Base-by-base conservation (phyloP, 2,329 filamentous ascomycete species). In the Westerdykella ornata region DNA sequence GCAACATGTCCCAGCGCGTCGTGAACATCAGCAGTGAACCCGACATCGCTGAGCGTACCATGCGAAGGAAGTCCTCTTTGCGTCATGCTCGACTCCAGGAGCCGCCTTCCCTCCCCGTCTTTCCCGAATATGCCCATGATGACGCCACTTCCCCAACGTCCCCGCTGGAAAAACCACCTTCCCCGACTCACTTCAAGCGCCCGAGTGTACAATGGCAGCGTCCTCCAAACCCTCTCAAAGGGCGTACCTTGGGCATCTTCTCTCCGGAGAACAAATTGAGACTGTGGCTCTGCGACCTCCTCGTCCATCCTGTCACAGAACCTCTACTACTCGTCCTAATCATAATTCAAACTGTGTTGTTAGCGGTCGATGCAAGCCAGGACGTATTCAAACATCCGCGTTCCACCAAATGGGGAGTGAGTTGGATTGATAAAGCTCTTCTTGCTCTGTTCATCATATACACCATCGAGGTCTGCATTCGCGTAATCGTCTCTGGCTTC, bases 11-110 rank as follows among this genome's bases (percentile, higher is more conserved):
- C 22, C 89, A 96, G 69, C 87, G 92, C 71, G 89, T 98, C 42
- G 92, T 98, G 59, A 97, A 97, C 60, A 78, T 98, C 55, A 95
- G 88, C 67, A 94, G 94, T 60, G 92, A 97, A 57, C 84, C 83
- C 4, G 87, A 96, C 54, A 71, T 86, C 15, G 74, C 89, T 13
- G 88, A 95, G 62, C 81, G 84, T 47, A 81, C 78, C 38, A 74
- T 81, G 17, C 75, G 79, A 32, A 74, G 79, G 36, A 71, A 82
- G 71, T 63, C 83, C 69, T 63, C 78, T 62, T 52, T 81, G 70
- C 53, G 73, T 69, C 52, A 76, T 66, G 60, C 72, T 48, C 58
- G 76, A 69, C 58, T 77, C 61, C 59, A 78, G 41, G 73, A 67
- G 37, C 73, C 76, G 1, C 72, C 73, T 16, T 61, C 64, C 44